Percentiles rank a stretch among this genome's conserved stretches.
These are phyloP conservation scores for Penicillium sp. DNA, from an alignment of 2,329 filamentous ascomycete genomes.

Conservation along the genomic window DNA sequence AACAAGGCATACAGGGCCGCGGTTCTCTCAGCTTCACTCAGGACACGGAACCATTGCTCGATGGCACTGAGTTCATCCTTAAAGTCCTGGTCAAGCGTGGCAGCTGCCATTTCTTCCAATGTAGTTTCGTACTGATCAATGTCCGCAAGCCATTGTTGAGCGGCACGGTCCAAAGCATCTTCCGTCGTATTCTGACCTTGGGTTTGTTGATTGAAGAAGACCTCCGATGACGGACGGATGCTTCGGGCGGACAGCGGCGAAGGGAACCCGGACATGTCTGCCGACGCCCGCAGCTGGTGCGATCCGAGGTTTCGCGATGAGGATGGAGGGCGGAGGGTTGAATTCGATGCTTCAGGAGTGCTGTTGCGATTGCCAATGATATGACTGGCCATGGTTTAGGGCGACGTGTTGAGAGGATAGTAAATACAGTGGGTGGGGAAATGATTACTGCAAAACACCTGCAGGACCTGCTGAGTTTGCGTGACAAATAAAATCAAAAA, in stretches of 20 bases:
- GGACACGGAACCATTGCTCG: slow-evolving; percentile 97
- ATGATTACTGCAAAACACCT: slow-evolving; percentile 57
- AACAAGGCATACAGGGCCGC: slow-evolving; percentile 91
- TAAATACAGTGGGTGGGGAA: slow-evolving; percentile 32
- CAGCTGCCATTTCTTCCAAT: slow-evolving; percentile 96
- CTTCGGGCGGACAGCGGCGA: slow-evolving; percentile 68
- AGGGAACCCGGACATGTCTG: slow-evolving; percentile 86
- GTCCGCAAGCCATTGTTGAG: slow-evolving; percentile 97
- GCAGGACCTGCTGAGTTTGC: slow-evolving; percentile 72
- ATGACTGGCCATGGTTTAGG: slow-evolving; percentile 56
- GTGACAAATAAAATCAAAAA: slow-evolving; percentile 25
- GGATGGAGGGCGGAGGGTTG: slow-evolving; percentile 78
- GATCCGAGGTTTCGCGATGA: slow-evolving; percentile 75
- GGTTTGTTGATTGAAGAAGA: slow-evolving; percentile 76
- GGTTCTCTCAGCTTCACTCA: slow-evolving; percentile 94
- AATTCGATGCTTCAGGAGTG: slow-evolving; percentile 85
- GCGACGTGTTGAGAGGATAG: slow-evolving; percentile 24
- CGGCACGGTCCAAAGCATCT: slow-evolving; percentile 87
- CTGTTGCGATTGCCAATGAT: slow-evolving; percentile 86
- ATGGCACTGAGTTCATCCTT: slow-evolving; percentile 99
- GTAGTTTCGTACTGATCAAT: slow-evolving; percentile 99
- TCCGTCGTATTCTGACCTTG: slow-evolving; percentile 68
- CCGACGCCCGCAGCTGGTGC: slow-evolving; percentile 87
- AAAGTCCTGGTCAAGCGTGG: slow-evolving; percentile 98
- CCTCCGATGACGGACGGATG: slow-evolving; percentile 91